A percentile compares a stretch with the other conserved stretches of the same genome.
phyloP scores from a whole-genome alignment of 768 basidiomycete species.

The Coprinopsis cinerea region DNA sequence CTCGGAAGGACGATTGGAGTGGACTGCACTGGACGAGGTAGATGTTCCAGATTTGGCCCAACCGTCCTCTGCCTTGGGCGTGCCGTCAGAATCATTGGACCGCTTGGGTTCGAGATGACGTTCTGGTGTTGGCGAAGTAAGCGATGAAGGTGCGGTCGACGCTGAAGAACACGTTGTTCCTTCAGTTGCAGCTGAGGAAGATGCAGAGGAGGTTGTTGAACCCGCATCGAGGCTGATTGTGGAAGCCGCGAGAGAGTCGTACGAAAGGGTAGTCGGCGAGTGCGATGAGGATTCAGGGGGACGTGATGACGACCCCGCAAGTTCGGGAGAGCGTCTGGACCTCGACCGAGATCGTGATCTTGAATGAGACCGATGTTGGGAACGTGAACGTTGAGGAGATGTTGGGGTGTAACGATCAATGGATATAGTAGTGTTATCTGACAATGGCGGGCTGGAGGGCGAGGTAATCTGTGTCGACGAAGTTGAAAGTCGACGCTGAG shows the following conservation, averaged over 20 bases:
- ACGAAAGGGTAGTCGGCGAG: neutral
- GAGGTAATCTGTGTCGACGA: neutral
- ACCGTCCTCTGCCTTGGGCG: neutral
- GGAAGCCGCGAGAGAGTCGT: neutral
- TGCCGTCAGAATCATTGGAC: slow-evolving; percentile 3
- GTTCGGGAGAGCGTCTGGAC: neutral
- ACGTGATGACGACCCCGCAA: neutral
- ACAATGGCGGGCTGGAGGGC: neutral
- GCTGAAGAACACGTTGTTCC: slow-evolving; percentile 9
- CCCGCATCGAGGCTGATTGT: slow-evolving; percentile 3
- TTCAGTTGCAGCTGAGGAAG: slow-evolving; percentile 7
- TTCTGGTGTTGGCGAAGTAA: slow-evolving; percentile 1
- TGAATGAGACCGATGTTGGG: neutral
- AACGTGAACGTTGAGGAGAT: neutral
- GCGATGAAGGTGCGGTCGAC: slow-evolving; percentile 9
- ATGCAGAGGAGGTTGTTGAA: slow-evolving; percentile 9
- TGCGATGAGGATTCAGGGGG: neutral
- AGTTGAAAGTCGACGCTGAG: slow-evolving; percentile 4
- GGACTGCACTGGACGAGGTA: no score
- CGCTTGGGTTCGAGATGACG: neutral
- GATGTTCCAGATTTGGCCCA: no score
- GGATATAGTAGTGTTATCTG: neutral
- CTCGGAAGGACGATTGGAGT: neutral
- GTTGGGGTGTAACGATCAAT: slow-evolving; percentile 1
- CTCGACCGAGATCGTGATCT: slow-evolving; percentile 8